These are phyloP conservation scores for Echium plantagineum DNA, from an alignment of 257 asterid species.

Conservation along the genomic window DNA sequence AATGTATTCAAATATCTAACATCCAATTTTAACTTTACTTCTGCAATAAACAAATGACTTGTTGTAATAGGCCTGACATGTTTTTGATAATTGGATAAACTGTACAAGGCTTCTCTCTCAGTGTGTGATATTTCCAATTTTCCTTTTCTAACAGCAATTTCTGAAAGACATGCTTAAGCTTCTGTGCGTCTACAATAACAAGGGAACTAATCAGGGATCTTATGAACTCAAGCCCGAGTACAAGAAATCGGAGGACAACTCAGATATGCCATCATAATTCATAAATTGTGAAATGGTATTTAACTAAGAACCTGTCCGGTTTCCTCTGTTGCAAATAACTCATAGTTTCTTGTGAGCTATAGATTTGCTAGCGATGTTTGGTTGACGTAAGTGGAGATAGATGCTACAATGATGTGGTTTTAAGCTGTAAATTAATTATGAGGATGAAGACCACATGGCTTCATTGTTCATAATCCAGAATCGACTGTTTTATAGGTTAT, in stretches of 20 bases:
- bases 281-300: constrained; percentile 8
- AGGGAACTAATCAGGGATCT: constrained; percentile 85
- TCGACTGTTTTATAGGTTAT: too few relatives aligned
- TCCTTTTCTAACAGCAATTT: constrained; percentile 51
- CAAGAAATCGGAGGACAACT: constrained; percentile 41
- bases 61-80: too few relatives aligned
- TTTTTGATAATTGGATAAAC: background rate
- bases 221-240: constrained; percentile 89
- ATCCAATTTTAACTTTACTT: too few relatives aligned
- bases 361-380: too few relatives aligned
- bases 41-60: too few relatives aligned
- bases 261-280: constrained; percentile 15
- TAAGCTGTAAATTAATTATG: too few relatives aligned
- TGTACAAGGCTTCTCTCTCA: background rate
- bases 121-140: constrained; percentile 2
- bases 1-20: too few relatives aligned
- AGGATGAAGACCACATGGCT: too few relatives aligned
- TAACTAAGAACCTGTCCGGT: background rate
- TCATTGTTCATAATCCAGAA: too few relatives aligned
- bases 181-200: constrained; percentile 72
- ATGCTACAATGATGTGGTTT: too few relatives aligned
- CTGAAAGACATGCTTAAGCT: constrained; percentile 81
- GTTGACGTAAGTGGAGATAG: too few relatives aligned
- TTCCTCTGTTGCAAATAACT: too few relatives aligned
- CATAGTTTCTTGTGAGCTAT: background rate